A percentile compares a stretch with the other conserved stretches of the same genome.
phyloP scores from a whole-genome alignment of 2,329 filamentous ascomycete genomes.

The Verticillium zaregamsianum region DNA sequence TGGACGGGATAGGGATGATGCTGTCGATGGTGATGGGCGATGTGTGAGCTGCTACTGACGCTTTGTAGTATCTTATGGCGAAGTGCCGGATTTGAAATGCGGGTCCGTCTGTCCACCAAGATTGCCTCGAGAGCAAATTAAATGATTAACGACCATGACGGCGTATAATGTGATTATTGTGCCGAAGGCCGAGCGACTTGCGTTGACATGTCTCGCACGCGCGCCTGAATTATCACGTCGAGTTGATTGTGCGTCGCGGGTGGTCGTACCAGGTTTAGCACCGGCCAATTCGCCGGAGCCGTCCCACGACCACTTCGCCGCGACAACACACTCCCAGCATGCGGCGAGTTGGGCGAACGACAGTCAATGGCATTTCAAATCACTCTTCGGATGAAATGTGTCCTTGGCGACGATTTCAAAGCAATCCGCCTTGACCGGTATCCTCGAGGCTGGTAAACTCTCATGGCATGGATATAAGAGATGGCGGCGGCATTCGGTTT shows the following conservation, averaged over 20 bases:
- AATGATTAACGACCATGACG: too few species aligned
- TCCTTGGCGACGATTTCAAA: background rate
- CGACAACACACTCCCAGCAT: background rate
- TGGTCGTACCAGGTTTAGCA: background rate
- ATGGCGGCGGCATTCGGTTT: background rate
- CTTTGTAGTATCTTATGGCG: too few species aligned
- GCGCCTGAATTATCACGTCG: too few species aligned
- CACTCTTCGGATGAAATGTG: background rate
- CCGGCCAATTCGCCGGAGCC: background rate
- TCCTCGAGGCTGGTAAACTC: background rate
- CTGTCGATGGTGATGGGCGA: background rate
- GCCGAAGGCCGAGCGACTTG: too few species aligned
- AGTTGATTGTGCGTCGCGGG: background rate
- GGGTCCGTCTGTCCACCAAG: too few species aligned
- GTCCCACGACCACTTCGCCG: background rate
- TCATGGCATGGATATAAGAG: background rate
- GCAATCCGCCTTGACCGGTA: background rate
- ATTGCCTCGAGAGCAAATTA: too few species aligned
- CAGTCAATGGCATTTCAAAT: background rate
- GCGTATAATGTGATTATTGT: too few species aligned
- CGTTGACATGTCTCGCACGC: too few species aligned
- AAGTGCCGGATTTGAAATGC: too few species aligned
- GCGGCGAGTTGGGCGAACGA: background rate
- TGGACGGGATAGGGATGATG: background rate
- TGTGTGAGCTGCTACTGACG: background rate